Percentiles rank a stretch among this genome's conserved stretches.
Conservation (phyloP, 345 rosid genomes). For the Populus deltoides region DNA sequence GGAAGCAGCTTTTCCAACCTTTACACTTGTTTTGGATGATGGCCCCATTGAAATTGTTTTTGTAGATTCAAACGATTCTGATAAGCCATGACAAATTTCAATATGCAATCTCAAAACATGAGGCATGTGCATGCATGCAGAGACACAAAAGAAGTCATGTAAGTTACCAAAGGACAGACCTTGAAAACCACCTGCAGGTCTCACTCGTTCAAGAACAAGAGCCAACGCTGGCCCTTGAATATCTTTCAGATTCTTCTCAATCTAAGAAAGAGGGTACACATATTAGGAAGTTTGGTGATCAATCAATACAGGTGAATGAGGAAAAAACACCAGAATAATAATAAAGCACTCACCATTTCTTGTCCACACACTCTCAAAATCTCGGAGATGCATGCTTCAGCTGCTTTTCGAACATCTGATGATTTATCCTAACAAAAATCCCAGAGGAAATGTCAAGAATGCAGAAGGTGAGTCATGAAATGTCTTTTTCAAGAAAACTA, state of each 20-base stretch:
- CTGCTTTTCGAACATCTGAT: constrained; percentile 94
- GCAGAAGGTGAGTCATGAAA: not conserved
- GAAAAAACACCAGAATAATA: constrained; percentile 8
- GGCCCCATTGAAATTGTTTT: constrained; percentile 47
- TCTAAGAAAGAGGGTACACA: constrained; percentile 36
- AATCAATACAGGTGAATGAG: constrained; percentile 5
- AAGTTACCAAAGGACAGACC: constrained; percentile 45
- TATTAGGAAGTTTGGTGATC: not conserved
- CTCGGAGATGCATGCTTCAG: constrained; percentile 80
- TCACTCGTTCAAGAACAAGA: constrained; percentile 70
- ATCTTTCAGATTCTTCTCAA: constrained; percentile 78
- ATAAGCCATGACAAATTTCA: constrained; percentile 24
- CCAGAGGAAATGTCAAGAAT: not conserved
- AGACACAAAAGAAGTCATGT: not conserved
- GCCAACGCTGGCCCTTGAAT: constrained; percentile 88
- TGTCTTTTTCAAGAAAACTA: not conserved
- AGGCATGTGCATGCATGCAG: not conserved
- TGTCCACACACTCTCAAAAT: constrained; percentile 80
- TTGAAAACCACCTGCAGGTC: constrained; percentile 54
- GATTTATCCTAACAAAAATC: constrained; percentile 71
- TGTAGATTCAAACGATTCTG: constrained; percentile 61
- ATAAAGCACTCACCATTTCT: constrained; percentile 50
- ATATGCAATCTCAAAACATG: not conserved
- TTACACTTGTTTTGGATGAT: constrained; percentile 53
- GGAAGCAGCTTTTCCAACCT: constrained; percentile 56